Percentiles rank a stretch among this genome's conserved stretches.
phyloP scores from a whole-genome alignment of 140 eudicot species.

The Anethum foeniculum region DNA sequence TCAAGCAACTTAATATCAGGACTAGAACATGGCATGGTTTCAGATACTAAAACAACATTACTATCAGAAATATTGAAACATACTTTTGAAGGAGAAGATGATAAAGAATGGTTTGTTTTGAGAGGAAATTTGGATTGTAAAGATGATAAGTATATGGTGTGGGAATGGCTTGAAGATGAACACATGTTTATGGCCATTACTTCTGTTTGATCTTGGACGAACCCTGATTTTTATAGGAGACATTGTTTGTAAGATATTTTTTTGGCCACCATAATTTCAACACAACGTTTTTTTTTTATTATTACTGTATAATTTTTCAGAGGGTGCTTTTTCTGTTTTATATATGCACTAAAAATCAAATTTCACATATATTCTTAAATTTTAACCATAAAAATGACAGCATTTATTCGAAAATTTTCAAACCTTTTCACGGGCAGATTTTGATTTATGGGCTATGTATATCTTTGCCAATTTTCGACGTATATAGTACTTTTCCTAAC shows the following conservation, averaged over 20 bases:
- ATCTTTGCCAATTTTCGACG: no score
- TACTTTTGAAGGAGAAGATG: background rate
- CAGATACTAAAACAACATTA: conserved; percentile 9
- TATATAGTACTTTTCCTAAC: no score
- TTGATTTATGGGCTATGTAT: no score
- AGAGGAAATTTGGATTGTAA: conserved; percentile 11
- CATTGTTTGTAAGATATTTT: background rate
- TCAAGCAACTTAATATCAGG: conserved; percentile 5
- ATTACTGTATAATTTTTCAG: background rate
- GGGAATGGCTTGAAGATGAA: conserved; percentile 19
- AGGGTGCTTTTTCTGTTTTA: background rate
- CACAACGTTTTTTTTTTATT: background rate
- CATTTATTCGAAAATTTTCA: no score
- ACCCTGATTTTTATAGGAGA: background rate
- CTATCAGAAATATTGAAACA: conserved; percentile 6
- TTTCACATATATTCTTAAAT: no score
- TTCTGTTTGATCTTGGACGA: background rate
- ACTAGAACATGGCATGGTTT: background rate
- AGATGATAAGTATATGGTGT: conserved; percentile 5
- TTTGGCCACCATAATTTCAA: background rate
- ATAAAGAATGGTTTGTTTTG: background rate
- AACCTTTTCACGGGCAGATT: no score
- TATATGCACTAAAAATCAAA: no score
- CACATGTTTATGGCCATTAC: conserved; percentile 20
- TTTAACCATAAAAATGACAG: no score